Conservation (phyloP, 2,329 filamentous ascomycete species). For the Ilyonectria robusta region DNA sequence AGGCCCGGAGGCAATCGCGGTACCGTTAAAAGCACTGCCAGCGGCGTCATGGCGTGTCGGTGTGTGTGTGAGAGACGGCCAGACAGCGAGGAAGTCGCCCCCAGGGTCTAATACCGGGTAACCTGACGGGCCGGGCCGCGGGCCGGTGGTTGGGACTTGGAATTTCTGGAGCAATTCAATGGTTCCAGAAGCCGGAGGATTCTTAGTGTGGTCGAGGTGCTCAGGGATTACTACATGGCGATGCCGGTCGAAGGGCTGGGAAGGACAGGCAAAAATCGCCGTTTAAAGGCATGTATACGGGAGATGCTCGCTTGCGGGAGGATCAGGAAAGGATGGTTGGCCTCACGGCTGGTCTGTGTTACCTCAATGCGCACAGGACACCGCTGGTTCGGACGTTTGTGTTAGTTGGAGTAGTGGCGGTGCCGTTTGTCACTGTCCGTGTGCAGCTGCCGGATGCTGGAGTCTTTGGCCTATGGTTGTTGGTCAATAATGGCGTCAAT, state of each 20-base stretch:
- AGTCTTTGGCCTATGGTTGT: constrained; percentile 29
- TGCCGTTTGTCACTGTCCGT: constrained; percentile 30
- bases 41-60: constrained; percentile 37
- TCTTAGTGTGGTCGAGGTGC: constrained; percentile 29
- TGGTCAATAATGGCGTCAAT: constrained; percentile 30
- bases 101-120: constrained; percentile 38
- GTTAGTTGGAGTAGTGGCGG: constrained; percentile 24
- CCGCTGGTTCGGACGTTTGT: constrained; percentile 16
- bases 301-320: constrained; percentile 32
- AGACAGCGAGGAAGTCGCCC: constrained; percentile 7
- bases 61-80: constrained; percentile 31
- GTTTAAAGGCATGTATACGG: constrained; percentile 8
- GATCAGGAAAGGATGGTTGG: constrained; percentile 34
- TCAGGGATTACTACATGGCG: constrained; percentile 27
- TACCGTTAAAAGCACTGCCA: constrained; percentile 20
- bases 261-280: constrained; percentile 12
- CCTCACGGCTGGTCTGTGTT: constrained; percentile 31
- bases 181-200: constrained; percentile 33
- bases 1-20: constrained; percentile 26
- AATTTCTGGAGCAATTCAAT: constrained; percentile 19
- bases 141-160: constrained; percentile 33
- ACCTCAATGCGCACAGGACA: constrained; percentile 29
- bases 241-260: constrained; percentile 32
- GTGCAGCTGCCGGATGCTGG: constrained; percentile 32
- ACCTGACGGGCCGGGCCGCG: constrained; percentile 47